Conservation (phyloP, 306 rosid species). For the Vigna reflexopilosa region DNA sequence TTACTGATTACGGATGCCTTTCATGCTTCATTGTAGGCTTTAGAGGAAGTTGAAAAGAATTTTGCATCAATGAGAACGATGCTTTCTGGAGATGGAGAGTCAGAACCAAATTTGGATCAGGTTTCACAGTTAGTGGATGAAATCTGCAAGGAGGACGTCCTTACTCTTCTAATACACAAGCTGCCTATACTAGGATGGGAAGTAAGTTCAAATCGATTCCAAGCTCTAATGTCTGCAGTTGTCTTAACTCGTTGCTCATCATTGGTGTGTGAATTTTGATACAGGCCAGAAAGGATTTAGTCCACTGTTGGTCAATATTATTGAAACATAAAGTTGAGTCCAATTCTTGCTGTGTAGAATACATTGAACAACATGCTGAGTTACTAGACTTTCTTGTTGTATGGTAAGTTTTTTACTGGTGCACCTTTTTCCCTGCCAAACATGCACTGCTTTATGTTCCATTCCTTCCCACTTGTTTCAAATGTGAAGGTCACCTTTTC, state of each 20-base stretch:
- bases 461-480: slow-evolving; percentile 7
- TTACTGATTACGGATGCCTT: slow-evolving; percentile 39
- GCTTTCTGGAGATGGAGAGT: slow-evolving; percentile 91
- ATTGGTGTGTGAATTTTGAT: slow-evolving; percentile 52
- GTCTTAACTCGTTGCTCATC: slow-evolving; percentile 40
- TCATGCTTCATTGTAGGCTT: slow-evolving; percentile 60
- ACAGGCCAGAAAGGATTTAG: slow-evolving; percentile 96
- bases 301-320: slow-evolving; percentile 81
- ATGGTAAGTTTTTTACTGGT: slow-evolving; percentile 63
- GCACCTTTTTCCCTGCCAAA: slow-evolving; percentile 6
- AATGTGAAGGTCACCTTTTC: not conserved
- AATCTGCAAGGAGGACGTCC: slow-evolving; percentile 84
- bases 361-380: slow-evolving; percentile 79
- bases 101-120: slow-evolving; percentile 83
- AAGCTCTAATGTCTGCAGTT: slow-evolving; percentile 22
- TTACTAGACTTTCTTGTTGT: slow-evolving; percentile 87
- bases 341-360: slow-evolving; percentile 69
- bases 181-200: slow-evolving; percentile 91
- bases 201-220: slow-evolving; percentile 62
- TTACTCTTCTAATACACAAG: slow-evolving; percentile 80
- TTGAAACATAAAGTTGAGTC: slow-evolving; percentile 86
- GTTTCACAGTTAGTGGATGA: slow-evolving; percentile 77
- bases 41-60: slow-evolving; percentile 96
- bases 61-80: slow-evolving; percentile 77
- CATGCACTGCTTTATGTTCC: not conserved